Evolutionary conservation across 352 stramenopile genomes (phyloP).

Genomic region (Pythium phragmiticola): DNA sequence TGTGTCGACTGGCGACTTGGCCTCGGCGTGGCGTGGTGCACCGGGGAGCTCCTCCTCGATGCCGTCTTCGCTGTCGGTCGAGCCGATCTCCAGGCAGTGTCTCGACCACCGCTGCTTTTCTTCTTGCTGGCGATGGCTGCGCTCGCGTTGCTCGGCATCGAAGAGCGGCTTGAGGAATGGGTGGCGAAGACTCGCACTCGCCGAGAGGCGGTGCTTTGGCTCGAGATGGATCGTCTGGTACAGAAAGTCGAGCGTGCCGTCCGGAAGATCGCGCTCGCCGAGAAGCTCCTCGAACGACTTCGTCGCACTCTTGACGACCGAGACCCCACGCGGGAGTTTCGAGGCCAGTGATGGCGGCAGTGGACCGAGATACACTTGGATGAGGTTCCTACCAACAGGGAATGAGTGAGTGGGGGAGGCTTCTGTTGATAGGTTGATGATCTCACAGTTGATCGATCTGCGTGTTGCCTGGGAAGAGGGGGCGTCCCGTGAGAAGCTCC

Average conservation of each 20-base stretch:
- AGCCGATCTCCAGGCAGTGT: constrained; percentile 9
- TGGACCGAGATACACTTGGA: constrained; percentile 65
- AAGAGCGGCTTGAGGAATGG: constrained; percentile 54
- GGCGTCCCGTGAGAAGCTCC: constrained; percentile 71
- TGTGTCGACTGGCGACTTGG: constrained; percentile 22
- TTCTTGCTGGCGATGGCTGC: constrained; percentile 41
- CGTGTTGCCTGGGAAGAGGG: constrained; percentile 71
- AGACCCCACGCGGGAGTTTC: constrained; percentile 55
- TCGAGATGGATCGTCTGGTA: constrained; percentile 61
- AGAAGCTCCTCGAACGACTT: constrained; percentile 53
- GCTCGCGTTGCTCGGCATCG: constrained; percentile 46
- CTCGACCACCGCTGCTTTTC: constrained; percentile 31
- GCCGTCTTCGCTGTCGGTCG: constrained; percentile 44
- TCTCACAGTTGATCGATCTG: constrained; percentile 81
- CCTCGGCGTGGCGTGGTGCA: constrained; percentile 9
- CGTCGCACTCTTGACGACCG: constrained; percentile 32
- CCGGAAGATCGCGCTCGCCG: constrained; percentile 37
- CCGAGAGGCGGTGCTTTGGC: constrained; percentile 49
- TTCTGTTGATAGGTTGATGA: not conserved
- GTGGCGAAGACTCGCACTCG: constrained; percentile 50
- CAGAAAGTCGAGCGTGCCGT: constrained; percentile 72
- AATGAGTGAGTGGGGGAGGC: not conserved
- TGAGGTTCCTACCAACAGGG: constrained; percentile 49
- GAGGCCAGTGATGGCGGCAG: constrained; percentile 41
- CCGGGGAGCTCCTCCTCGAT: constrained; percentile 82